Percentiles rank a stretch among this genome's conserved stretches.
Conservation (phyloP, 2,329 filamentous ascomycete genomes). For the Tolypocladium amazonense region DNA sequence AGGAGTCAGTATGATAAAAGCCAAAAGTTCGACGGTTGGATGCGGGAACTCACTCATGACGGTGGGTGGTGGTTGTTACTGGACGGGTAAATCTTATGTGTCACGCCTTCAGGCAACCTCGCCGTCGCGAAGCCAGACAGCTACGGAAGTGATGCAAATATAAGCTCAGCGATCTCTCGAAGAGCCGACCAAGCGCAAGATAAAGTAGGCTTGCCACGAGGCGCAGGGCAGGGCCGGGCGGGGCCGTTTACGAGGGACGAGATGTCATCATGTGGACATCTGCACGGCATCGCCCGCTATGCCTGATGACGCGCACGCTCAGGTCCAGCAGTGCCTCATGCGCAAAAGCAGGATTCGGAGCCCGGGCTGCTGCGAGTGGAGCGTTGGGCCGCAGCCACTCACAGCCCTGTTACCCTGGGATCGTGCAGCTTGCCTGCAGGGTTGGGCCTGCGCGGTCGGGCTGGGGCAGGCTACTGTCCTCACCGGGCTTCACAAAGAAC, state of each 20-base stretch:
- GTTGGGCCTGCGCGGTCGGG: not conserved
- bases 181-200: not conserved
- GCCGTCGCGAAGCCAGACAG: not conserved
- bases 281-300: not conserved
- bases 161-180: not conserved
- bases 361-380: not conserved
- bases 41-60: not conserved
- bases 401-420: not conserved
- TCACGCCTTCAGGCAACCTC: not conserved
- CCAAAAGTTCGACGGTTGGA: no score
- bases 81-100: not conserved
- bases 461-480: not conserved
- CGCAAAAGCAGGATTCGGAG: not conserved
- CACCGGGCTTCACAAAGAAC: not conserved
- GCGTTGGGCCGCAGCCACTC: not conserved
- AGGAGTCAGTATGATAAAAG: constrained; percentile 10
- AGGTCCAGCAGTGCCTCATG: not conserved
- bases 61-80: not conserved
- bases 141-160: not conserved
- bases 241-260: not conserved
- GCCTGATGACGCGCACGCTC: not conserved
- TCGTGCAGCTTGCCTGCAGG: not conserved
- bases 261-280: constrained; percentile 1
- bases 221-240: not conserved
- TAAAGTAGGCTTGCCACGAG: not conserved